Base-by-base conservation (phyloP, 2,329 filamentous ascomycete genomes). In the Colletotrichum kahawae region DNA sequence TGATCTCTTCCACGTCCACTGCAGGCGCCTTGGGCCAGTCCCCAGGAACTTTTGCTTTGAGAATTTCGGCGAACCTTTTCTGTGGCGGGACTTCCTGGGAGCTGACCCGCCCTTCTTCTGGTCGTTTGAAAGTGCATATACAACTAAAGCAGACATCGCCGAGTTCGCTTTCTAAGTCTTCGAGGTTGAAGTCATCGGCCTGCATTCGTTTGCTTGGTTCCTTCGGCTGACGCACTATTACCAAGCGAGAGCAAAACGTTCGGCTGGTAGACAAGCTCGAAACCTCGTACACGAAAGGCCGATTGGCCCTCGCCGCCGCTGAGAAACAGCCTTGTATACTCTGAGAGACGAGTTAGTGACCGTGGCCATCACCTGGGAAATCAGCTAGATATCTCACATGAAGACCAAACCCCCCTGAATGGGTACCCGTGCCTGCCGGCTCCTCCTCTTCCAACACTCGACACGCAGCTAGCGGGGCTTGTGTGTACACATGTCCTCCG, bases 301-400 rank as follows among this genome's bases (percentile, higher is more conserved):
- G 85, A 75, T 90, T 87, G 2, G 79, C 73, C 6, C 83, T 79
- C 7, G 88, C 90, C 0, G 84, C 82, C 27, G 87, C 84, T 4
- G 88, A 88, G 78, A 91, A 92, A 78, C 87, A 89, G 10, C 89
- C 90, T 78, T 91, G 88, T 27, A 92, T 88, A 10, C 89, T 88
- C 89, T 91, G 48, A 9, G 12, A 13, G 5, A 18, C 7, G 29
- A 21, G 54, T 77, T 48, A 76, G 74, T 48, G 16, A 63, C 4
- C 14, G 24, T 5, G 16, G 24, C 9, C 34, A 13, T 29, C 21
- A 24, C 27, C 13, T 16, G n/a, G 16, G 5, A 18, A 38, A n/a
- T 6, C 18, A 38, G 13, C 9, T 8, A 34, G 4, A n/a, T 51
- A 29, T 81, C 84, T 78, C 74, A 86, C 85, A 78, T 86, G 85